A percentile compares a stretch with the other conserved stretches of the same genome.
Conservation (phyloP, 2,329 filamentous ascomycete genomes). For the Monilinia vaccinii-corymbosi region DNA sequence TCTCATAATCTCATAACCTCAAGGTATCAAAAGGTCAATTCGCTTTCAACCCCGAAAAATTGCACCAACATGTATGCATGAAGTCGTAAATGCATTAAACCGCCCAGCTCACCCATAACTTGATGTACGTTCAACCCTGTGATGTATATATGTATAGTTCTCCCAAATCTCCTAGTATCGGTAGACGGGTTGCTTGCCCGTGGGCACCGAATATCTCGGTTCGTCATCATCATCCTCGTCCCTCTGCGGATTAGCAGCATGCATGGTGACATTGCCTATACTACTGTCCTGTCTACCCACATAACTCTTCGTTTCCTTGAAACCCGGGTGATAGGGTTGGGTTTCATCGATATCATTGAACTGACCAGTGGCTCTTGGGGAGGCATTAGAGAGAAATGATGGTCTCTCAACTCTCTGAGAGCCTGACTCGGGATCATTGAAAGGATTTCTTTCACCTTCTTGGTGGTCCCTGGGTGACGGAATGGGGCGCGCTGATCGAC, state of each 20-base stretch:
- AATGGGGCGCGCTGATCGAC: slow-evolving; percentile 18
- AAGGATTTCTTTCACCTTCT: slow-evolving; percentile 23
- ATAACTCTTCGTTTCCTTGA: slow-evolving; percentile 24
- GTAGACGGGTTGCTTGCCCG: slow-evolving; percentile 23
- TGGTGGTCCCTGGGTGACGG: slow-evolving; percentile 25
- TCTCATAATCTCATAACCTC: neutral
- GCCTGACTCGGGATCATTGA: slow-evolving; percentile 21
- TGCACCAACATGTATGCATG: slow-evolving; percentile 4
- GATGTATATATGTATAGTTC: neutral
- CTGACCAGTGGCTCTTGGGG: slow-evolving; percentile 17
- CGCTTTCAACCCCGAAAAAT: neutral
- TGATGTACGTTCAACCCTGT: neutral
- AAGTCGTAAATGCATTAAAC: neutral
- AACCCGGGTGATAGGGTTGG: slow-evolving; percentile 31
- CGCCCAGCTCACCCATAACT: neutral
- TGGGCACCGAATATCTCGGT: slow-evolving; percentile 11
- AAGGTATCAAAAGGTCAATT: slow-evolving; percentile 14
- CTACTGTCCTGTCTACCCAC: slow-evolving; percentile 23
- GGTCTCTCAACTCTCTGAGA: slow-evolving; percentile 10
- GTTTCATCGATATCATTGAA: slow-evolving; percentile 26
- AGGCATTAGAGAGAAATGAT: slow-evolving; percentile 23
- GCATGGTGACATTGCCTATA: slow-evolving; percentile 21
- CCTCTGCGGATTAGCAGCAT: slow-evolving; percentile 20
- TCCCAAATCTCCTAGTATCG: slow-evolving; percentile 16
- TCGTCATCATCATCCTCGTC: slow-evolving; percentile 12